Percentiles rank a stretch among this genome's conserved stretches.
Conservation (phyloP, 805 yeast genomes). For the Metschnikowia koreensis region DNA sequence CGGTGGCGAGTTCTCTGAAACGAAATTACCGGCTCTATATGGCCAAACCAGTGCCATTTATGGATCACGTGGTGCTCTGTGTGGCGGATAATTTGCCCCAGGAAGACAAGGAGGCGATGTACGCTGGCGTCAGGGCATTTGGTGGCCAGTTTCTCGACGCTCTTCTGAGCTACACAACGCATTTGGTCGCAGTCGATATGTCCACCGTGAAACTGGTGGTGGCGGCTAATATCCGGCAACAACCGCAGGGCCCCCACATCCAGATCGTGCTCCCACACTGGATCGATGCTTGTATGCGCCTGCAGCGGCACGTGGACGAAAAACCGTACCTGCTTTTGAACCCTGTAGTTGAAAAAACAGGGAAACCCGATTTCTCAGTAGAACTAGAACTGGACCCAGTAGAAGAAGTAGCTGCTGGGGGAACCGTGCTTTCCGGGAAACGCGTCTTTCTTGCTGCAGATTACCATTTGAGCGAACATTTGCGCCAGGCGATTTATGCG, state of each 20-base stretch:
- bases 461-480: conserved; percentile 48
- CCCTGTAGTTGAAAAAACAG: conserved; percentile 21
- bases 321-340: conserved; percentile 45
- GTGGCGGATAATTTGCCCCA: conserved; percentile 53
- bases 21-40: conserved; percentile 57
- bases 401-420: too few species aligned
- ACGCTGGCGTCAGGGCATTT: conserved; percentile 64
- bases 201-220: conserved; percentile 57
- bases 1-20: conserved; percentile 25
- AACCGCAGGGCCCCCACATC: conserved; percentile 41
- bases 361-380: conserved; percentile 15
- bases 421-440: conserved; percentile 46
- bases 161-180: conserved; percentile 73
- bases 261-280: conserved; percentile 74
- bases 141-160: conserved; percentile 74
- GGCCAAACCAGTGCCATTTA: conserved; percentile 66
- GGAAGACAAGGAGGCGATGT: conserved; percentile 64
- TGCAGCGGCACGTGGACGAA: conserved; percentile 51
- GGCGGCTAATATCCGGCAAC: conserved; percentile 42
- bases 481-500: conserved; percentile 37
- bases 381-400: too few species aligned
- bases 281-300: conserved; percentile 68
- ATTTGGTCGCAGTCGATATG: conserved; percentile 58
- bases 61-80: conserved; percentile 62
- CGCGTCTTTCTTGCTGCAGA: conserved; percentile 54